Evolutionary conservation across 495 filamentous ascomycete species (phyloP), one percentile per base, ranked within the genome.

Genomic region (Ramalina intermedia): DNA sequence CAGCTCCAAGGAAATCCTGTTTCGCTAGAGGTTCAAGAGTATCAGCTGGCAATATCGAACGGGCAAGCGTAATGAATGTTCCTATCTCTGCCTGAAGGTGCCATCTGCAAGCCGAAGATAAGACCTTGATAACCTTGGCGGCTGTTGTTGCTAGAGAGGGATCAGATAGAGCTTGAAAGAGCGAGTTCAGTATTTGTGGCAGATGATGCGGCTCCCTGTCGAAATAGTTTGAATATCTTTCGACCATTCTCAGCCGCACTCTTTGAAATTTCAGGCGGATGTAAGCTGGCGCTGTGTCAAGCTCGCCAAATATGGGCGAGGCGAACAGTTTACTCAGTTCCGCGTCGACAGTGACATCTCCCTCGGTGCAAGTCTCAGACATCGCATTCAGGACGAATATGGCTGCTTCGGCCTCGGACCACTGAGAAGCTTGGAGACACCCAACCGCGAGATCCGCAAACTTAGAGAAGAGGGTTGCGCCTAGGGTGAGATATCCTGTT

Each of bases 171-270:
- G 85, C 82, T 38, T 72, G 72, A 58, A 96, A 94, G 3, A 96
- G 72, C 45, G 94, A 82, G 49, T 81, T 87, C 26, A 98, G 67
- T 2, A 85, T 82, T 48, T 76, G 64, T 1, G 87, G 82, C 8
- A 98, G 73, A 53, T 79, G 71, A 48, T 80, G 69, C 17, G 77
- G 68, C 57, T 87, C 75, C 24, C 78, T 73, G 58, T 84, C 76
- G 61, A 96, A 95, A 65, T 86, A 96, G 36, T 79, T 74, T 29
- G 81, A 76, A 63, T 91, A 95, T 42, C 74, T 74, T 52, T 82
- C 83, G 37, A 96, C 80, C 50, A 87, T 69, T 48, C 78, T 75
- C 36, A 96, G n/a, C 12, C 24, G 18, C 6, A 17, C 24, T 27
- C 24, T 21, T 44, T 44, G n/a, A 9, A 27, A 6, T 21, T 27